Evolutionary conservation across 2,329 filamentous ascomycete genomes (phyloP).

Genomic region (Mycosphaerella sp.): DNA sequence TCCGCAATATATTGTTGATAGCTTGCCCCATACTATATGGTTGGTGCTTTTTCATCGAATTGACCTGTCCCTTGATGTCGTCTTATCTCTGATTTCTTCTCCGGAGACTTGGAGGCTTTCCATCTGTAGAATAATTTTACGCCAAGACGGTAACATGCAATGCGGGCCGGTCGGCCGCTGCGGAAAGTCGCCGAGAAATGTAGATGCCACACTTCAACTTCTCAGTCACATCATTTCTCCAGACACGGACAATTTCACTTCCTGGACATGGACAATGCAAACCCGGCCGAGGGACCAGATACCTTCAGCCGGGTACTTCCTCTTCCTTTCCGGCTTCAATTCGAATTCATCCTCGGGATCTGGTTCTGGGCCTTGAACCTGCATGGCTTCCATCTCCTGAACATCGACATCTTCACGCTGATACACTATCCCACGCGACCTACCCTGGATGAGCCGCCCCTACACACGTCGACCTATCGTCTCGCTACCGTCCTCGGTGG

Average conservation of each 20-base stretch:
- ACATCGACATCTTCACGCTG: constrained; percentile 60
- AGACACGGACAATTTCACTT: not conserved
- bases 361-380: constrained; percentile 96
- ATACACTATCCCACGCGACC: constrained; percentile 77
- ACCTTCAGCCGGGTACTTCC: constrained; percentile 81
- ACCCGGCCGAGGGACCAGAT: constrained; percentile 53
- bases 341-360: constrained; percentile 78
- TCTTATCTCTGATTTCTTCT: no score
- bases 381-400: constrained; percentile 70
- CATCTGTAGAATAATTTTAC: not conserved
- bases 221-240: not conserved
- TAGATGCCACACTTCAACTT: constrained; percentile 7
- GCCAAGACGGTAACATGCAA: not conserved
- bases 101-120: no score
- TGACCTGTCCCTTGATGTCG: not conserved
- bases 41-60: not conserved
- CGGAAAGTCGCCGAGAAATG: not conserved
- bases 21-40: not conserved
- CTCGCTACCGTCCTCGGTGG: constrained; percentile 70
- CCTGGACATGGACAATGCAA: constrained; percentile 11
- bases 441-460: constrained; percentile 62
- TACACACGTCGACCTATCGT: constrained; percentile 74
- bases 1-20: constrained; percentile 1
- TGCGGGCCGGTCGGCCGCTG: not conserved
- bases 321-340: constrained; percentile 79